These are phyloP conservation scores for Saccharomycopsis hybrid DNA, from an alignment of 1,139 yeast genomes.

Conservation along the genomic window DNA sequence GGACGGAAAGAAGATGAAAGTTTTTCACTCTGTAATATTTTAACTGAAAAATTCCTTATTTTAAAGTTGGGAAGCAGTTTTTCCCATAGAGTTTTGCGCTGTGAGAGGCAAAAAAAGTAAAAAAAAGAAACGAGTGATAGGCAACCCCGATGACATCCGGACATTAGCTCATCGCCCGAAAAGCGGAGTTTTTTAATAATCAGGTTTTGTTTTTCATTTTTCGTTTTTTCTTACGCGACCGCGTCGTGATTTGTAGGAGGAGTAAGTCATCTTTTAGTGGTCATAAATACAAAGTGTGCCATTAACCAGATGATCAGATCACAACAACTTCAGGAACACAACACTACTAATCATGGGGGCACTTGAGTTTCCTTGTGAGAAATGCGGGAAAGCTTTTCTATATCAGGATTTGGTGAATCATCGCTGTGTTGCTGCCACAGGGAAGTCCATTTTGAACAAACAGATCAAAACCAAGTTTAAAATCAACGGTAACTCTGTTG, in stretches of 20 bases:
- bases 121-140: not conserved
- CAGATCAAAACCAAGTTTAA: not conserved
- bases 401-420: slow-evolving; percentile 11
- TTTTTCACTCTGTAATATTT: too few relatives aligned
- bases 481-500: not conserved
- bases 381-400: slow-evolving; percentile 12
- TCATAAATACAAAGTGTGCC: too few relatives aligned
- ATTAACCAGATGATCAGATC: not conserved
- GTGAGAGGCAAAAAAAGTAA: too few relatives aligned
- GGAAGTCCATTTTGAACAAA: too few relatives aligned
- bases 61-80: too few relatives aligned
- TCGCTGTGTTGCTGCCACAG: not conserved
- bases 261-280: too few relatives aligned
- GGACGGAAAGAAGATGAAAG: not conserved
- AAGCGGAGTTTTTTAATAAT: not conserved
- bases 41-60: too few relatives aligned
- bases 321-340: not conserved
- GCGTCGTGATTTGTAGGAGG: not conserved
- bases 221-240: not conserved
- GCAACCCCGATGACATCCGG: slow-evolving; percentile 2
- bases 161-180: not conserved
- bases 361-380: slow-evolving; percentile 18
- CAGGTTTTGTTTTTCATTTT: too few relatives aligned
- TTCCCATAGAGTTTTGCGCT: too few relatives aligned
- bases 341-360: not conserved